Conservation (phyloP, 73 alveolate genomes). For the Paramecium bursaria region DNA sequence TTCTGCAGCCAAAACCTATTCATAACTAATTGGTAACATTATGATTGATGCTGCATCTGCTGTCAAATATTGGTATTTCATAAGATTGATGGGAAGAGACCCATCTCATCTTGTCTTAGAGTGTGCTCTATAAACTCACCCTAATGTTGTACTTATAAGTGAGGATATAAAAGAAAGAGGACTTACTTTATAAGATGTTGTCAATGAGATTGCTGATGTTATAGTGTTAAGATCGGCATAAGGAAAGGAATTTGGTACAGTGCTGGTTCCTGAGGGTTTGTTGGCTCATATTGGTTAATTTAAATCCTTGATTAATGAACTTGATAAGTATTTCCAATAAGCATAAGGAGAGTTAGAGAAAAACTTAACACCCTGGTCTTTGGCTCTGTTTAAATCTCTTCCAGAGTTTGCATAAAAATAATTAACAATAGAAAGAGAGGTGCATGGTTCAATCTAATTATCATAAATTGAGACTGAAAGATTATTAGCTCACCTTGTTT, state of each 20-base stretch:
- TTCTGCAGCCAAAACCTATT: constrained; percentile 84
- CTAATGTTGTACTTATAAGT: constrained; percentile 81
- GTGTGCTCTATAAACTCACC: constrained; percentile 88
- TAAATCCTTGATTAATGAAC: constrained; percentile 76
- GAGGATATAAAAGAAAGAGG: constrained; percentile 81
- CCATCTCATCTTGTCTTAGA: constrained; percentile 93
- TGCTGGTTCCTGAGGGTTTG: constrained; percentile 88
- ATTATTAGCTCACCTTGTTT: constrained; percentile 90
- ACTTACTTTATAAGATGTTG: constrained; percentile 77
- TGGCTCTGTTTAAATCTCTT: constrained; percentile 76
- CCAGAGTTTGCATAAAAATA: constrained; percentile 88
- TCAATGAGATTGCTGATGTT: constrained; percentile 75
- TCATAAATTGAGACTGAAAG: constrained; percentile 97
- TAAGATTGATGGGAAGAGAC: constrained; percentile 92
- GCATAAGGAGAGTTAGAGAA: constrained; percentile 61
- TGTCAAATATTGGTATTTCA: constrained; percentile 91
- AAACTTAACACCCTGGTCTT: constrained; percentile 78
- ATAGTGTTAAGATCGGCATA: constrained; percentile 74
- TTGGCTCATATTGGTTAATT: constrained; percentile 83
- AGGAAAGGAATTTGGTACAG: constrained; percentile 80
- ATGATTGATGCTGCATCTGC: constrained; percentile 90
- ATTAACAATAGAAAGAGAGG: constrained; percentile 81
- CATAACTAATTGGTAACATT: constrained; percentile 85
- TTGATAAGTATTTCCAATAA: constrained; percentile 64
- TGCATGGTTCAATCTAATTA: constrained; percentile 81